phyloP scores from a whole-genome alignment of 768 basidiomycete genomes.

The Kwoniella bestiolae region DNA sequence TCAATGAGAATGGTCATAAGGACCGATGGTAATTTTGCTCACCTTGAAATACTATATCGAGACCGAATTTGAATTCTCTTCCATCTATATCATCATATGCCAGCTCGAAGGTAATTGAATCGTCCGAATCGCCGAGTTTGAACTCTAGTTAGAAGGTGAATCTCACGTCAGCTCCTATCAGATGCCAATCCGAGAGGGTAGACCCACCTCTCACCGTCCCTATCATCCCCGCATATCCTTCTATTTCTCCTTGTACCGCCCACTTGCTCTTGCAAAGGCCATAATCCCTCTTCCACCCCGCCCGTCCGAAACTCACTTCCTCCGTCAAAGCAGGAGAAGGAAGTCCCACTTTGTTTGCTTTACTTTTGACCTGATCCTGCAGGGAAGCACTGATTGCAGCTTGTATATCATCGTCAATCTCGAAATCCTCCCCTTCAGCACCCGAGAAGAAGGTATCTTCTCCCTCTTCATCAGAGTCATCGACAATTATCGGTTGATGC shows the following conservation, averaged over 20 bases:
- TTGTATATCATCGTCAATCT: constrained; percentile 11
- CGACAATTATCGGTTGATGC: background rate
- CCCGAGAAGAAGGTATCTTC: background rate
- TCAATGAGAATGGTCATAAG: too few relatives aligned
- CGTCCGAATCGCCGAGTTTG: constrained; percentile 22
- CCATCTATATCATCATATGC: constrained; percentile 38
- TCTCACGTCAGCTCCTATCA: constrained; percentile 13
- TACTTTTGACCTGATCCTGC: background rate
- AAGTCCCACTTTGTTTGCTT: background rate
- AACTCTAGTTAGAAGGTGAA: constrained; percentile 5
- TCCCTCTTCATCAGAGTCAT: background rate
- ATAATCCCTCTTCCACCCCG: constrained; percentile 33
- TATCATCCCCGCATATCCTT: constrained; percentile 42
- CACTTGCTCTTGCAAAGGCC: constrained; percentile 8
- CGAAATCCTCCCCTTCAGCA: constrained; percentile 7
- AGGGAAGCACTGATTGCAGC: constrained; percentile 14
- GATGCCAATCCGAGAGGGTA: background rate
- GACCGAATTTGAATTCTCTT: background rate
- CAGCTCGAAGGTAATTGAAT: constrained; percentile 25
- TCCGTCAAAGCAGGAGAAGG: constrained; percentile 10
- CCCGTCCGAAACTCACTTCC: constrained; percentile 6
- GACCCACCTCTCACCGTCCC: constrained; percentile 25
- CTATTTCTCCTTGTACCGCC: constrained; percentile 18
- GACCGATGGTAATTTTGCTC: background rate
- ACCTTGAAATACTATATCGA: constrained; percentile 34